These are phyloP conservation scores for Inga laurina DNA, from an alignment of 306 rosid species.

Conservation along the genomic window DNA sequence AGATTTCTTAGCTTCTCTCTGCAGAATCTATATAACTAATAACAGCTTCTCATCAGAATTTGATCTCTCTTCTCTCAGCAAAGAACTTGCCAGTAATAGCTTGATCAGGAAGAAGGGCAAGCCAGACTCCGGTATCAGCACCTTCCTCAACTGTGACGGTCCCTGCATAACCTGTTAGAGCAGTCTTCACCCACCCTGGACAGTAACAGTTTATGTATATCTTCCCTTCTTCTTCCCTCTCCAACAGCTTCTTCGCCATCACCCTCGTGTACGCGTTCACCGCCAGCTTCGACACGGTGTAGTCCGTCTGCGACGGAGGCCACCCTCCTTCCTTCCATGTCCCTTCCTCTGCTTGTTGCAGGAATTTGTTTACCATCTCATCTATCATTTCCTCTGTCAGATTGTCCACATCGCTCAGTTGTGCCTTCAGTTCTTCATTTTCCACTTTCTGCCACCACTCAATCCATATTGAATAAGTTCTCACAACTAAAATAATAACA, in stretches of 20 bases:
- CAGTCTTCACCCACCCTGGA: constrained; percentile 97
- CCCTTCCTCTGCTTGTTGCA: constrained; percentile 82
- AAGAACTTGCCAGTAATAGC: constrained; percentile 80
- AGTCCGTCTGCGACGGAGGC: constrained; percentile 75
- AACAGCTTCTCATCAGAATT: constrained; percentile 42
- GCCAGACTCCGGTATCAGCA: constrained; percentile 96
- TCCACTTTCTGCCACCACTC: constrained; percentile 63
- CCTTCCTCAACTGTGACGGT: constrained; percentile 76
- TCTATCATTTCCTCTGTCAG: constrained; percentile 73
- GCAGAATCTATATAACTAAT: background rate
- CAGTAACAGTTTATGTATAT: constrained; percentile 83
- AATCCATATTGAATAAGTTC: constrained; percentile 11
- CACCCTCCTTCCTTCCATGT: constrained; percentile 79
- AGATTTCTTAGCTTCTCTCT: constrained; percentile 7
- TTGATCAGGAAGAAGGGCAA: constrained; percentile 85
- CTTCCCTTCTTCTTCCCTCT: constrained; percentile 71
- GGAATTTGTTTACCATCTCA: constrained; percentile 46
- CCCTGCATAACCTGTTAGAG: constrained; percentile 86
- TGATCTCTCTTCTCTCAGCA: constrained; percentile 86
- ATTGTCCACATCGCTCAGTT: constrained; percentile 53
- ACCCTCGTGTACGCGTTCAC: constrained; percentile 75
- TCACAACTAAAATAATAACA: background rate
- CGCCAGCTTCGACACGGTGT: constrained; percentile 79
- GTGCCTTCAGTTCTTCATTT: constrained; percentile 57
- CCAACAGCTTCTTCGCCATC: constrained; percentile 63